Conservation (phyloP, 768 basidiomycete species). For the Coprinellus micaceus region DNA sequence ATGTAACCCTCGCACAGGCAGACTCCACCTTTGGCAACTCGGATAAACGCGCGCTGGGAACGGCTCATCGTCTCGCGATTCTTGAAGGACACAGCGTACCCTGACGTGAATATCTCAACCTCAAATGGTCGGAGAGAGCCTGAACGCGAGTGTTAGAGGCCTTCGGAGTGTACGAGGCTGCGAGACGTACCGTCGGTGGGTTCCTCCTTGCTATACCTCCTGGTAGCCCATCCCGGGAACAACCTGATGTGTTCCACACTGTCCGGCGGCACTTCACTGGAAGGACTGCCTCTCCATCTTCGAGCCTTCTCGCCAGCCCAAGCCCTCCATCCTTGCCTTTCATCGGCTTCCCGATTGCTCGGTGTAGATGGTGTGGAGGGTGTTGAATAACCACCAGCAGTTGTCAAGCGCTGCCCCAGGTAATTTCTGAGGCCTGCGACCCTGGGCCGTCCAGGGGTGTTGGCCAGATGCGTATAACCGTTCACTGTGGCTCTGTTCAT, state of each 20-base stretch:
- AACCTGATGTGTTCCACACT: constrained; percentile 46
- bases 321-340: constrained; percentile 10
- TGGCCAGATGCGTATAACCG: neutral
- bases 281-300: neutral
- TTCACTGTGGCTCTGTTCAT: constrained; percentile 1
- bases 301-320: constrained; percentile 9
- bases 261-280: neutral
- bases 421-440: neutral
- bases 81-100: constrained; percentile 63
- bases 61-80: constrained; percentile 61
- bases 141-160: neutral
- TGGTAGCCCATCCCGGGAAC: constrained; percentile 82
- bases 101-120: constrained; percentile 71
- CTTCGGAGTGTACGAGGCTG: too few species aligned
- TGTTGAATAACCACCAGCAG: neutral
- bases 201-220: constrained; percentile 35
- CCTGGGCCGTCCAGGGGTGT: neutral
- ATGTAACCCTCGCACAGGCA: neutral
- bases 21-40: constrained; percentile 66
- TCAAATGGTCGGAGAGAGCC: constrained; percentile 48
- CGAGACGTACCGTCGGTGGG: neutral
- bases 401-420: neutral
- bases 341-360: neutral
- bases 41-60: constrained; percentile 72
- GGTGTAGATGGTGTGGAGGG: neutral